Evolutionary conservation across 1,284 basidiomycete species (phyloP).

Genomic region (Tilletia horrida): DNA sequence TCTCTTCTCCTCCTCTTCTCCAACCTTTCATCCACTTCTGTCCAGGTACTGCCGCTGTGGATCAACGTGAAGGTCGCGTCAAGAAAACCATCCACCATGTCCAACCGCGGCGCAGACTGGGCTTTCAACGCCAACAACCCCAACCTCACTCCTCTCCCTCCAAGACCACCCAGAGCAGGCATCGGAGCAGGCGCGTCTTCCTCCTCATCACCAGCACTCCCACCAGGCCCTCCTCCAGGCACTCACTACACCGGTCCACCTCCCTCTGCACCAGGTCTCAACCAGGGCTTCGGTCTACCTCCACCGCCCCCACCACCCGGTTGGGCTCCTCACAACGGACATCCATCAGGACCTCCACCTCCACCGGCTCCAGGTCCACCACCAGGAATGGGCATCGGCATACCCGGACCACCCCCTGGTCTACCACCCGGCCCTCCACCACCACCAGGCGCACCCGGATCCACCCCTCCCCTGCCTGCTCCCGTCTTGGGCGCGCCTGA

Average conservation of each 20-base stretch:
- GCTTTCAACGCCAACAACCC: constrained; percentile 32
- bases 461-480: constrained; percentile 19
- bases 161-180: constrained; percentile 30
- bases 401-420: not conserved
- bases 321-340: too few species aligned
- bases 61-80: too few species aligned
- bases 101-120: constrained; percentile 12
- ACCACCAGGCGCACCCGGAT: not conserved
- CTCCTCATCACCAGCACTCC: constrained; percentile 3
- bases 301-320: too few species aligned
- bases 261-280: constrained; percentile 20
- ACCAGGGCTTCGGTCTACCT: constrained; percentile 19
- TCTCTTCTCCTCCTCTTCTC: too few species aligned
- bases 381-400: too few species aligned
- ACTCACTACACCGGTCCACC: not conserved
- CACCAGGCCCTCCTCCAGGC: too few species aligned
- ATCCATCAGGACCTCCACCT: too few species aligned
- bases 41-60: too few species aligned
- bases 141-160: constrained; percentile 43
- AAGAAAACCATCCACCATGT: not conserved
- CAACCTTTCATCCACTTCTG: too few species aligned
- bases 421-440: constrained; percentile 21
- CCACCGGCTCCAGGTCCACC: too few species aligned
- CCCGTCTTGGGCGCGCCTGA: constrained; percentile 46
- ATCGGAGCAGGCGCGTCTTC: constrained; percentile 22